These are phyloP conservation scores for Henningerozyma blattae DNA, from an alignment of 805 yeast species.

Conservation along the genomic window DNA sequence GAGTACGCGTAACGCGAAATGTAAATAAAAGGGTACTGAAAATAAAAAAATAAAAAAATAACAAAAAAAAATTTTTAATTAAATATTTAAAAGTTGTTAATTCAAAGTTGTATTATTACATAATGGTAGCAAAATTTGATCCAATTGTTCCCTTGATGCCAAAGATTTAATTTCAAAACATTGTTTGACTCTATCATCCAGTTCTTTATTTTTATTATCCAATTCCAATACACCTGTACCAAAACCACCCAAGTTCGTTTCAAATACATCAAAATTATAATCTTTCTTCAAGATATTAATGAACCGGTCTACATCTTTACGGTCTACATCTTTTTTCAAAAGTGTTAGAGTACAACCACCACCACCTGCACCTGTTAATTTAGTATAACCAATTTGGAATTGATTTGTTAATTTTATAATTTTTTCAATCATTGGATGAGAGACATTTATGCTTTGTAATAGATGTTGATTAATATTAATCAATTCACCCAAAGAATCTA, in stretches of 20 bases:
- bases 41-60: too few species aligned
- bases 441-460: conserved; percentile 75
- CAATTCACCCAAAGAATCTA: conserved; percentile 49
- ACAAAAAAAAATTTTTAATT: not conserved
- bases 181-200: too few species aligned
- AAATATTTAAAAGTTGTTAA: too few species aligned
- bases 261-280: conserved; percentile 60
- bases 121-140: too few species aligned
- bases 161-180: too few species aligned
- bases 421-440: conserved; percentile 81
- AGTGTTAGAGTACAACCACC: conserved; percentile 97
- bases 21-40: too few species aligned
- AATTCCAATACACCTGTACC: too few species aligned
- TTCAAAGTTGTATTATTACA: too few species aligned
- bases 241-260: conserved; percentile 76
- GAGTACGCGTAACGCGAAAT: too few species aligned
- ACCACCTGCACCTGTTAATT: conserved; percentile 97
- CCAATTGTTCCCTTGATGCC: too few species aligned
- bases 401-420: conserved; percentile 58
- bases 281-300: conserved; percentile 21
- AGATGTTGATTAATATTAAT: conserved; percentile 81
- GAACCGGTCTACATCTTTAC: conserved; percentile 25
- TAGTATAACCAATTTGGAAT: conserved; percentile 67
- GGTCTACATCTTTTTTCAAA: conserved; percentile 34
- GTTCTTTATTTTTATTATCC: too few species aligned